A percentile compares a stretch with the other conserved stretches of the same genome.
phyloP scores from a whole-genome alignment of 306 rosid genomes.

The Geum urbanum region DNA sequence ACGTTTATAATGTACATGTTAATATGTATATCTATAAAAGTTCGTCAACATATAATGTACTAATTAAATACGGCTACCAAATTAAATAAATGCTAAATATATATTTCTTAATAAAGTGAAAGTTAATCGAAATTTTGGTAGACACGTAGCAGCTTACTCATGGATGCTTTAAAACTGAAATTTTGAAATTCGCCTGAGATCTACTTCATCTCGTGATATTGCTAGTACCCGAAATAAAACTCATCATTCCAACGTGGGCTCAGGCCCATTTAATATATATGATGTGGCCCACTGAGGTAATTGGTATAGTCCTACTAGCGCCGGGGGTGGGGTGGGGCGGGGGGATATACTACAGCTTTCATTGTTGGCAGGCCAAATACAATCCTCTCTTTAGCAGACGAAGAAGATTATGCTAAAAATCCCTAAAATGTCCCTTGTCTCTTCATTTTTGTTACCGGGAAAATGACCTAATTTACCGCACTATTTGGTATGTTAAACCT shows the following conservation, averaged over 20 bases:
- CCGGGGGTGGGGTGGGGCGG: too few relatives aligned
- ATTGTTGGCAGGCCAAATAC: constrained; percentile 23
- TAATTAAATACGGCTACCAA: too few relatives aligned
- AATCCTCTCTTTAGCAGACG: constrained; percentile 8
- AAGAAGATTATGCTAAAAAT: constrained; percentile 9
- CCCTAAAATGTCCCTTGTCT: constrained; percentile 8
- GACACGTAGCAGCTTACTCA: too few relatives aligned
- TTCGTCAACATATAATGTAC: too few relatives aligned
- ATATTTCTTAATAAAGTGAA: too few relatives aligned
- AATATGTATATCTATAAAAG: too few relatives aligned
- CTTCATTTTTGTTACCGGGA: background rate
- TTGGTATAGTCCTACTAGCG: background rate
- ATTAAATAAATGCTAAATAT: too few relatives aligned
- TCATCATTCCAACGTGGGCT: constrained; percentile 31
- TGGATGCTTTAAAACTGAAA: too few relatives aligned
- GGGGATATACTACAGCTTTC: constrained; percentile 6
- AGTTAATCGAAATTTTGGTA: too few relatives aligned
- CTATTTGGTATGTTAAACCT: background rate
- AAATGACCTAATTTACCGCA: background rate
- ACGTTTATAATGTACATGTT: too few relatives aligned
- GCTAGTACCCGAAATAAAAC: background rate
- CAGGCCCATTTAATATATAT: constrained; percentile 9
- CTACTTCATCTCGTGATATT: constrained; percentile 10
- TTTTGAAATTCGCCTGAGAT: background rate
- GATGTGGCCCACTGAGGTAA: constrained; percentile 20